Evolutionary conservation across 2,329 filamentous ascomycete species (phyloP).

Genomic region (Trichoderma aggressivum): DNA sequence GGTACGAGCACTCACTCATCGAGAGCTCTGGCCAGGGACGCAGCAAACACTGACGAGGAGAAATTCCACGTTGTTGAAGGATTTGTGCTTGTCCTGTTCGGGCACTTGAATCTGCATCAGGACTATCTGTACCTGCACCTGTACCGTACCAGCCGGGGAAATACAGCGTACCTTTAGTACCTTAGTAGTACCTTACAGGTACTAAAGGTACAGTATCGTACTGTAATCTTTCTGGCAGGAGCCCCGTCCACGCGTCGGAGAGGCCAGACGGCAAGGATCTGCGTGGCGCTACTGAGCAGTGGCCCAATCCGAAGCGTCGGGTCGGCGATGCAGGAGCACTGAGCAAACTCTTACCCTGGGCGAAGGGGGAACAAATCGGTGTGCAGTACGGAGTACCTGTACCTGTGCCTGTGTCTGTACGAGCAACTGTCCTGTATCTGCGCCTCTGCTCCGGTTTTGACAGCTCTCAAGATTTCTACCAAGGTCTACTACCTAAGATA

Average conservation of each 20-base stretch:
- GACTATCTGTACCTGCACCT: neutral
- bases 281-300: slow-evolving; percentile 1
- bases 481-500: too few relatives aligned
- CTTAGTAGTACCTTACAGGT: too few relatives aligned
- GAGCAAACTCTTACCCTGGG: neutral
- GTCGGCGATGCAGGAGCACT: slow-evolving; percentile 11
- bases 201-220: neutral
- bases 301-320: slow-evolving; percentile 17
- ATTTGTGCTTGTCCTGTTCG: neutral
- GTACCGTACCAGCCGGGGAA: neutral
- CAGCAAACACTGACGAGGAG: neutral
- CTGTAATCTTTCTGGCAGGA: neutral
- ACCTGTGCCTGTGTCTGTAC: neutral
- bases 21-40: neutral
- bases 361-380: neutral
- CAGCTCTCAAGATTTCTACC: neutral
- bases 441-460: neutral
- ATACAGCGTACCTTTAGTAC: neutral
- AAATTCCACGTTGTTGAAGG: neutral
- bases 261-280: slow-evolving; percentile 7
- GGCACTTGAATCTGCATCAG: neutral
- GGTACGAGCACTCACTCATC: neutral
- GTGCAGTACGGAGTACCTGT: neutral
- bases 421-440: neutral
- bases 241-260: slow-evolving; percentile 6